Evolutionary conservation across 2,329 filamentous ascomycete genomes (phyloP).

Genomic region (Epichloe glyceriae): DNA sequence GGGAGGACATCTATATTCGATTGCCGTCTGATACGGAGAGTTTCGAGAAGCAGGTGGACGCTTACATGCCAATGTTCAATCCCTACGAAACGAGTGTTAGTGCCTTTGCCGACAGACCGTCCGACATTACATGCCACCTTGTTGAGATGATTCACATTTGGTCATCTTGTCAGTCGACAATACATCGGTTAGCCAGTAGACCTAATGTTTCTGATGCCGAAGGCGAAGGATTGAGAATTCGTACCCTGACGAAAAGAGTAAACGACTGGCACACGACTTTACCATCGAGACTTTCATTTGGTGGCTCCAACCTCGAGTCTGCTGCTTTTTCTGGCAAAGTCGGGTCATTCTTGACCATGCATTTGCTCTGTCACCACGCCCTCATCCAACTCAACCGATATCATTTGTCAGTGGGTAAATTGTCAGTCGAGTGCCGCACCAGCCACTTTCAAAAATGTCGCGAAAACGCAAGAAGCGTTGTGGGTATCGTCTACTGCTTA

Average conservation of each 20-base stretch:
- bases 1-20: conserved; percentile 53
- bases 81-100: conserved; percentile 21
- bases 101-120: conserved; percentile 13
- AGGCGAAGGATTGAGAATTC: conserved; percentile 23
- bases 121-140: conserved; percentile 45
- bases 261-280: conserved; percentile 46
- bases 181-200: conserved; percentile 29
- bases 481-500: conserved; percentile 33
- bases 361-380: conserved; percentile 52
- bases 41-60: conserved; percentile 48
- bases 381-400: conserved; percentile 54
- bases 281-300: conserved; percentile 41
- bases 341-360: conserved; percentile 49
- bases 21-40: conserved; percentile 48
- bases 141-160: conserved; percentile 52
- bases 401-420: conserved; percentile 25
- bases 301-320: conserved; percentile 41
- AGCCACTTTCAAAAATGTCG: conserved; percentile 35
- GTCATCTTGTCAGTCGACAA: conserved; percentile 48
- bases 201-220: conserved; percentile 16
- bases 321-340: conserved; percentile 39
- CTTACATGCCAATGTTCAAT: conserved; percentile 48
- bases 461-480: conserved; percentile 38
- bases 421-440: conserved; percentile 26
- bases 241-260: conserved; percentile 36